phyloP scores from a whole-genome alignment of 108 stramenopile genomes.

The Cyclotella choctawhatcheeana region DNA sequence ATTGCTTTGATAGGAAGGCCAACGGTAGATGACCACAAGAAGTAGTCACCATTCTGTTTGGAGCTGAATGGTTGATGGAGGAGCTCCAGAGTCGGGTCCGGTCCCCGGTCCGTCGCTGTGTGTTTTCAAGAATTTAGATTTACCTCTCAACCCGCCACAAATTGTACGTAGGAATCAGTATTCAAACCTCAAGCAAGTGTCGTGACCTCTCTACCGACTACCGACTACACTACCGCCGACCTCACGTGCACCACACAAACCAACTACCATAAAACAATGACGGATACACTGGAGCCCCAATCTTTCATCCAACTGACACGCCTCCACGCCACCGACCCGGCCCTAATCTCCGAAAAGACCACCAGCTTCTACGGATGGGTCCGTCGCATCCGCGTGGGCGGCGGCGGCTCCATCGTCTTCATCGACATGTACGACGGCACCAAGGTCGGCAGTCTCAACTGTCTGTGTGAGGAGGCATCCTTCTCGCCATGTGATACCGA shows the following conservation, averaged over 20 bases:
- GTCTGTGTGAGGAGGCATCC: slow-evolving; percentile 43
- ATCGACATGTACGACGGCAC: slow-evolving; percentile 74
- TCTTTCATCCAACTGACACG: slow-evolving; percentile 48
- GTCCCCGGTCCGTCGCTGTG: too few species aligned
- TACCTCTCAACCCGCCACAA: too few species aligned
- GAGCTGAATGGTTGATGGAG: too few species aligned
- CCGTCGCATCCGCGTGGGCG: slow-evolving; percentile 57
- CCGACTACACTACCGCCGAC: too few species aligned
- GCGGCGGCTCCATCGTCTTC: slow-evolving; percentile 68
- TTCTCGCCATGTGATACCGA: slow-evolving; percentile 27
- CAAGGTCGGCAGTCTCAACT: slow-evolving; percentile 57
- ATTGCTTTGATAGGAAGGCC: too few species aligned
- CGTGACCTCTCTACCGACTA: too few species aligned
- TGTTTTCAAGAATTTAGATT: too few species aligned
- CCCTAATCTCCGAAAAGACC: slow-evolving; percentile 32
- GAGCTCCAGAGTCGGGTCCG: too few species aligned
- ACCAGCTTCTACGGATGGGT: slow-evolving; percentile 67
- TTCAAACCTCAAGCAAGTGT: too few species aligned
- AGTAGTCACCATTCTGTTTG: too few species aligned
- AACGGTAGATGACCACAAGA: too few species aligned
- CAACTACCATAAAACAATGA: neutral
- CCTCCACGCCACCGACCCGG: slow-evolving; percentile 32
- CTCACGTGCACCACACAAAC: neutral
- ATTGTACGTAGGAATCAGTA: too few species aligned
- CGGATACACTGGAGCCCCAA: slow-evolving; percentile 23